Evolutionary conservation across 139 green algal genomes (phyloP), one percentile per base, ranked within the genome.

Genomic region (Chlamydomonas urium): DNA sequence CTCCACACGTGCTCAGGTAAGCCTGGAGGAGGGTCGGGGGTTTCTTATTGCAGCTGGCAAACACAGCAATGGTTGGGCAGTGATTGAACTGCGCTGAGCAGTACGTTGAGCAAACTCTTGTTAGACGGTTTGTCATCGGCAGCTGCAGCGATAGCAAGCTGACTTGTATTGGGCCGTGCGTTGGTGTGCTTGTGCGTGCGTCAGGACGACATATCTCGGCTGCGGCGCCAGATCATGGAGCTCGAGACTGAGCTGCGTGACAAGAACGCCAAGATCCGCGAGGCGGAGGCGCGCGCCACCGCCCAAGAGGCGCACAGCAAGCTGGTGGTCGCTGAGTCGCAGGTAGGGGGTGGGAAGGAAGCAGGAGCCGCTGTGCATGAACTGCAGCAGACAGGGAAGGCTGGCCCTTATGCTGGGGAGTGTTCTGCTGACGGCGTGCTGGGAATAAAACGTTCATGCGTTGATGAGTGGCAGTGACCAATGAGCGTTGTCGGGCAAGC

Each of bases 201-300:
- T 8, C 26, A 63, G 53, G 53, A 63, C 17, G 53, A 63, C 19
- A 14, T 63, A 10, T 31, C 53, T 21, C 21, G 19, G 53, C 53
- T 63, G n/a, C 24, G 26, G 19, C 14, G 17, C 14, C n/a, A 63
- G 26, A 33, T 63, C 26, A 34, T 21, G 26, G 53, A 63, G 6
- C 24, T 34, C 17, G 53, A 63, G 21, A 36, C 26, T 14, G 10
- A 17, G 53, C 53, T 63, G 24, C 24, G 26, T 14, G 53, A 26
- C 6, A 63, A 63, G 53, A 21, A 63, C 24, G 53, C 29, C 53
- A 63, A 63, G 53, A 14, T 63, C 26, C 53, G 53, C 26, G 53
- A 63, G n/a, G 53, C 53, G 6, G 53, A 63, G 53, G 53, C 17
- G 26, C 24, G 26, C 6, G 53, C 19, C 6, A 21, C 19, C n/a